These are phyloP conservation scores for Colletotrichum euphorbiae DNA, from an alignment of 2,329 filamentous ascomycete species.

Conservation along the genomic window DNA sequence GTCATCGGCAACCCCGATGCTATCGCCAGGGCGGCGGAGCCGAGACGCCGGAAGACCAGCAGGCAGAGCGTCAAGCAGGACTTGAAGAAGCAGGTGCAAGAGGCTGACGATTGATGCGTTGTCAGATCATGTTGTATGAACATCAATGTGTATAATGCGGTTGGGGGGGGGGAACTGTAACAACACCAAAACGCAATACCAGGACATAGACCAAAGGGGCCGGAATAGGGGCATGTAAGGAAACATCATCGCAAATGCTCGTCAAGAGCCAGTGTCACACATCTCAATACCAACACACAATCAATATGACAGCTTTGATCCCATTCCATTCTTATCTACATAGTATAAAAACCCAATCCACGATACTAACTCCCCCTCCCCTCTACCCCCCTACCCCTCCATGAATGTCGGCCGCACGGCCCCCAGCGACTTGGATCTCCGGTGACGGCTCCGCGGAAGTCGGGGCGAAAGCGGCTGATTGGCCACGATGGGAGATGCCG, in stretches of 20 bases:
- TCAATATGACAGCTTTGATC: neutral
- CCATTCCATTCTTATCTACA: too few species aligned
- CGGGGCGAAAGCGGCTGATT: slow-evolving; percentile 38
- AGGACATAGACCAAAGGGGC: neutral
- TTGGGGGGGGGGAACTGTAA: slow-evolving; percentile 32
- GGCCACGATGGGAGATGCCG: slow-evolving; percentile 27
- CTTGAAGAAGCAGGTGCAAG: slow-evolving; percentile 54
- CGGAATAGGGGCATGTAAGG: slow-evolving; percentile 10
- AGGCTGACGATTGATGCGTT: slow-evolving; percentile 45
- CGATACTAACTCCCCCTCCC: neutral
- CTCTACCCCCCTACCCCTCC: slow-evolving; percentile 2
- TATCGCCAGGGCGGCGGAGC: slow-evolving; percentile 49
- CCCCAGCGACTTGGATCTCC: slow-evolving; percentile 28
- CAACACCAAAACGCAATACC: slow-evolving; percentile 18
- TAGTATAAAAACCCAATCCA: neutral
- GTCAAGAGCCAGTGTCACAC: neutral
- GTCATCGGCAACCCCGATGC: slow-evolving; percentile 41
- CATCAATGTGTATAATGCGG: slow-evolving; percentile 23
- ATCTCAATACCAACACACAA: slow-evolving; percentile 29
- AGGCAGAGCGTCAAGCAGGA: slow-evolving; percentile 52
- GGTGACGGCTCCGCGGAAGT: slow-evolving; percentile 40
- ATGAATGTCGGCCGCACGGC: neutral
- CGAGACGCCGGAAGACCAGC: slow-evolving; percentile 55
- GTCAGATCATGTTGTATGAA: slow-evolving; percentile 14
- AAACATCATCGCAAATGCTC: neutral